Conservation (phyloP, 2,329 filamentous ascomycete species). For the Nemania serpens region DNA sequence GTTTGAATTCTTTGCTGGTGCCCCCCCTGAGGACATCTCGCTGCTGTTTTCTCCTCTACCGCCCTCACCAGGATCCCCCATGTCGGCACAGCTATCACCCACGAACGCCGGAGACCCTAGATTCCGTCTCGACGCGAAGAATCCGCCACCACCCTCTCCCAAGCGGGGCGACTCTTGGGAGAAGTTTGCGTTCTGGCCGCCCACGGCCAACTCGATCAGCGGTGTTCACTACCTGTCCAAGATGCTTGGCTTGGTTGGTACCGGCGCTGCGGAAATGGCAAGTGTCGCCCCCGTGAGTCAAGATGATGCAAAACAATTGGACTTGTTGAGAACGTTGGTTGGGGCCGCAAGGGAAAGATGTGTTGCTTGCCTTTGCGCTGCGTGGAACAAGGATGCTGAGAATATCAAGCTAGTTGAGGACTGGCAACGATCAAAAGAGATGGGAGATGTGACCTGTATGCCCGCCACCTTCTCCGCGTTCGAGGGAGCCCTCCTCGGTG, state of each 20-base stretch:
- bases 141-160: constrained; percentile 76
- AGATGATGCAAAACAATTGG: constrained; percentile 62
- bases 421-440: constrained; percentile 83
- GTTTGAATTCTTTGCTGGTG: constrained; percentile 80
- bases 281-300: constrained; percentile 69
- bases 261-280: constrained; percentile 84
- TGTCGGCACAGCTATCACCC: constrained; percentile 57
- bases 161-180: constrained; percentile 87
- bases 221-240: constrained; percentile 89
- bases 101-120: constrained; percentile 69
- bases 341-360: constrained; percentile 81
- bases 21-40: constrained; percentile 89
- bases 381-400: constrained; percentile 93
- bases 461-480: constrained; percentile 84
- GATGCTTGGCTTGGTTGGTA: constrained; percentile 81
- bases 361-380: constrained; percentile 81
- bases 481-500: constrained; percentile 77
- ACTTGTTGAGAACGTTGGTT: constrained; percentile 77
- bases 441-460: constrained; percentile 88
- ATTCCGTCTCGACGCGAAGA: constrained; percentile 79
- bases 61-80: constrained; percentile 69
- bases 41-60: constrained; percentile 82
- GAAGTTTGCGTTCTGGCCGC: constrained; percentile 94
- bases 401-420: constrained; percentile 91
- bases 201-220: constrained; percentile 86